These are phyloP conservation scores for Astragalus glycyphyllos DNA, from an alignment of 306 rosid genomes.

Conservation along the genomic window DNA sequence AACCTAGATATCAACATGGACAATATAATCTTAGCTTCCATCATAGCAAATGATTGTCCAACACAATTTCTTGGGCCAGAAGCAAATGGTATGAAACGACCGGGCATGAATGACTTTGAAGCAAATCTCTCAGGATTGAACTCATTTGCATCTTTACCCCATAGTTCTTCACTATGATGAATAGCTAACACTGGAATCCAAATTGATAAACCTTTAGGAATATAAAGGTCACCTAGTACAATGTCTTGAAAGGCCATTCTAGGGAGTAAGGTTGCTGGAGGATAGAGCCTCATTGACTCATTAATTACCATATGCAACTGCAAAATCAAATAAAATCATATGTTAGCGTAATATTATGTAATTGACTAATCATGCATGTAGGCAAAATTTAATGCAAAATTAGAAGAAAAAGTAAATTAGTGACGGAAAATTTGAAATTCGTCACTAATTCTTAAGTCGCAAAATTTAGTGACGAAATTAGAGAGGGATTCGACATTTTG, in stretches of 20 bases:
- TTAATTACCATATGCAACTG: conserved; percentile 88
- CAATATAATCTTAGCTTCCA: conserved; percentile 93
- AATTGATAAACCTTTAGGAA: conserved; percentile 87
- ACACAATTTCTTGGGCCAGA: conserved; percentile 87
- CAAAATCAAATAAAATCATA: conserved; percentile 14
- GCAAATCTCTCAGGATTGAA: conserved; percentile 90
- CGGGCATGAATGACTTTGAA: conserved; percentile 63
- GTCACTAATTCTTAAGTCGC: no score
- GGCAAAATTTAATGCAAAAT: no score
- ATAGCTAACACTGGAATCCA: conserved; percentile 96
- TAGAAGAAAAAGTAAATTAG: no score
- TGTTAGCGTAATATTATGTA: conserved; percentile 3
- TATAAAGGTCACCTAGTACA: conserved; percentile 70
- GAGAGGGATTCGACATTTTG: no score
- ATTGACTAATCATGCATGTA: no score
- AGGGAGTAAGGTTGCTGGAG: conserved; percentile 89
- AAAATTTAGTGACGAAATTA: no score
- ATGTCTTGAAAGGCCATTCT: conserved; percentile 85
- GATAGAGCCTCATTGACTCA: conserved; percentile 85
- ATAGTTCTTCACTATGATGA: conserved; percentile 79
- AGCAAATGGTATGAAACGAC: conserved; percentile 86
- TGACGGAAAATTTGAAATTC: no score
- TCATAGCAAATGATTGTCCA: conserved; percentile 86
- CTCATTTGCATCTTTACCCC: conserved; percentile 89
- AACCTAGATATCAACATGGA: conserved; percentile 71